Conservation (phyloP, 495 filamentous ascomycete genomes). For the Penicillium pulvis region DNA sequence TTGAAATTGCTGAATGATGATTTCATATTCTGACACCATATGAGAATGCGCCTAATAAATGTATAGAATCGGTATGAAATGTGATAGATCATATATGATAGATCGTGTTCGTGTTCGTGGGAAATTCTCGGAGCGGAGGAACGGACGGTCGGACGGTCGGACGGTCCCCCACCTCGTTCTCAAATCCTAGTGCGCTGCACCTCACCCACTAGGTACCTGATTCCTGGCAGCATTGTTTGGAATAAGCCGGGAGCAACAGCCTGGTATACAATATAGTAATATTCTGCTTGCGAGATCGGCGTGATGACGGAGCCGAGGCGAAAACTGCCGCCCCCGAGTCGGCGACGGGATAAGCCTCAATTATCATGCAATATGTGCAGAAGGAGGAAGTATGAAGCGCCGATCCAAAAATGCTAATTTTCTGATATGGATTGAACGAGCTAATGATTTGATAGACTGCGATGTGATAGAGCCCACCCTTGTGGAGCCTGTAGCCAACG, state of each 20-base stretch:
- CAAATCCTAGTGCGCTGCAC: neutral
- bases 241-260: neutral
- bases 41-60: neutral
- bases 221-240: neutral
- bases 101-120: neutral
- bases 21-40: neutral
- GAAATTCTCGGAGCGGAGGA: constrained; percentile 7
- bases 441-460: constrained; percentile 18
- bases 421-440: neutral
- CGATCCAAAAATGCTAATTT: neutral
- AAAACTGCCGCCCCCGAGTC: constrained; percentile 24
- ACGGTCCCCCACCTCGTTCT: neutral
- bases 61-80: neutral
- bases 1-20: neutral
- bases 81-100: neutral
- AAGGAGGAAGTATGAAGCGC: constrained; percentile 28
- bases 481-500: constrained; percentile 33
- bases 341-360: constrained; percentile 37
- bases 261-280: neutral
- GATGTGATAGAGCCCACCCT: constrained; percentile 33
- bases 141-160: constrained; percentile 16
- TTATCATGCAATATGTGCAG: constrained; percentile 36
- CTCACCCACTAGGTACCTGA: neutral
- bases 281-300: neutral
- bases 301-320: constrained; percentile 8